Conservation (phyloP, 2,329 filamentous ascomycete genomes). For the Paraphoma sp. region DNA sequence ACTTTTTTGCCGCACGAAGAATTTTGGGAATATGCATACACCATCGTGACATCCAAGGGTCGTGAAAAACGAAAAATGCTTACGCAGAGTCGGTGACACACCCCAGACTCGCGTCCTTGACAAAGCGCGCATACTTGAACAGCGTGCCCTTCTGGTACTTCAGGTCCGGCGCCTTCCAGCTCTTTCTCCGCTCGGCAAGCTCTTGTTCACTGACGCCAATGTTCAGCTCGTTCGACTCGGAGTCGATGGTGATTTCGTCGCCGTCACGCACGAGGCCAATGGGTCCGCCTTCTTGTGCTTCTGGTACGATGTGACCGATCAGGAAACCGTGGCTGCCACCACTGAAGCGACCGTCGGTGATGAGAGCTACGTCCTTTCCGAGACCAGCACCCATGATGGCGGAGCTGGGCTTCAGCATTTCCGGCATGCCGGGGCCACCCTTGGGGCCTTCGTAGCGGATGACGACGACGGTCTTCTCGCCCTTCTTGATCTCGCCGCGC, state of each 20-base stretch:
- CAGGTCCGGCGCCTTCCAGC: constrained; percentile 60
- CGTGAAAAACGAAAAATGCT: neutral
- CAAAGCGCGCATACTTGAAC: constrained; percentile 64
- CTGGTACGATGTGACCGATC: constrained; percentile 86
- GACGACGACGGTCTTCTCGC: constrained; percentile 77
- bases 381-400: constrained; percentile 78
- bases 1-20: constrained; percentile 6
- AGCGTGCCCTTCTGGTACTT: constrained; percentile 66
- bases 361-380: constrained; percentile 74
- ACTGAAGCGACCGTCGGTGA: constrained; percentile 78
- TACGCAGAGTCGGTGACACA: constrained; percentile 62
- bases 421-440: constrained; percentile 76
- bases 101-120: constrained; percentile 64
- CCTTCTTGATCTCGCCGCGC: constrained; percentile 72
- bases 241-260: constrained; percentile 82
- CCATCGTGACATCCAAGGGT: neutral
- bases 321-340: constrained; percentile 87
- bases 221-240: constrained; percentile 72
- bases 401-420: constrained; percentile 75
- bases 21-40: constrained; percentile 9
- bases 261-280: constrained; percentile 84
- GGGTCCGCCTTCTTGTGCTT: constrained; percentile 84
- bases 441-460: constrained; percentile 78
- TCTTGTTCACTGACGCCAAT: constrained; percentile 72
- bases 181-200: constrained; percentile 57